Base-by-base conservation (phyloP, 2,329 filamentous ascomycete species). In the Monilinia vaccinii-corymbosi region DNA sequence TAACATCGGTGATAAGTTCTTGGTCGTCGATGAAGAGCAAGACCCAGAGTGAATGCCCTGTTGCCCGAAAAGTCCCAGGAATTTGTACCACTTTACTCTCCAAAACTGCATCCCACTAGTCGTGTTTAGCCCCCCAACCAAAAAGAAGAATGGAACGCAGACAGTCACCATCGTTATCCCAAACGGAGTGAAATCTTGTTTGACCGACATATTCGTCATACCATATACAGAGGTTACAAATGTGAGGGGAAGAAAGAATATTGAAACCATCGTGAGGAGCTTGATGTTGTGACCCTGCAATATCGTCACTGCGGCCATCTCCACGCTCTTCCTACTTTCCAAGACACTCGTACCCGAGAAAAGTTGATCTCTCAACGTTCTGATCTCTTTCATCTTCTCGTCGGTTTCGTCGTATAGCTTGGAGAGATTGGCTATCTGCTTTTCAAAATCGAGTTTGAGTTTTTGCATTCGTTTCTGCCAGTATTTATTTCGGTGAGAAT, bases 281-380 rank as follows among this genome's bases (percentile, higher is more conserved):
- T 82, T 82, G 66, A 85, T 83, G 67, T 85, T 84, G 62, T 84
- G 78, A 2, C 83, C 82, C 68, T 86, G 83, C 60, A 79, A 73
- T 23, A 80, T 76, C 0, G 78, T 79, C 14, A 79, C 78, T 49
- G 76, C 75, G 1, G 76, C 73, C 51, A 77, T 69, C 61, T 85
- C 81, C 40, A 87, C 83, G 18, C 80, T 82, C 64, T 83, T 79
- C 16, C 83, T 73, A 45, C 77, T 80, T 69, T 86, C 83, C 65
- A 83, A 79, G 59, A 87, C 83, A 2, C 76, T 79, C n/a, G 82
- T 85, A 2, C 83, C 83, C 40, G 76, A 80, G 70, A 86, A 86
- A 0, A 86, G 76, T 68, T 86, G 82, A 61, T 86, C 82, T 56
- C 83, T 74, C 61, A 86, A 68, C 4, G 77, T 79, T 56, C 78